Evolutionary conservation across 2,329 filamentous ascomycete species (phyloP), one percentile per base, ranked within the genome.

Genomic region (Chlorencoelia australis): DNA sequence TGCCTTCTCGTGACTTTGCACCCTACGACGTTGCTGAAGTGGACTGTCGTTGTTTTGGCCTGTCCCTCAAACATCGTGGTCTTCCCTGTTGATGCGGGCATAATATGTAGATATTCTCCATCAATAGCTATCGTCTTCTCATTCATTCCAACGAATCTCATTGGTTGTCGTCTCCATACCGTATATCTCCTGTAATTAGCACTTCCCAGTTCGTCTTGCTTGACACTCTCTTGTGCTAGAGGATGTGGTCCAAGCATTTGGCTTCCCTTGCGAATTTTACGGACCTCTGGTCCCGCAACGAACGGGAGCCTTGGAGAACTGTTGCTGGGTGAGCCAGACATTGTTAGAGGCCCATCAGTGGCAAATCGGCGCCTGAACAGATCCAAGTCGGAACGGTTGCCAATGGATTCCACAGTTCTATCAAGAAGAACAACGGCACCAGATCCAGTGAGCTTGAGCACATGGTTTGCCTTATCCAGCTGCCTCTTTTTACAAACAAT

Each of bases 31-130:
- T 82, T 82, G 51, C 75, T 81, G 55, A 89, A 88, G 51, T 88
- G 83, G 31, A 89, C 81, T 26, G 82, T 86, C 3, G 82, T 87
- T 21, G 77, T 82, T 62, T 86, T 87, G 22, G 73, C 73, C 37
- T 67, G 69, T 15, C 67, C 69, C 38, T 80, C 75, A 41, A 75
- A 71, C 39, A 76, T 62, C 8, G 75, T 38, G 22, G 6, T 72
- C 54, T 82, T 83, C 24, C 78, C 77, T 7, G 71, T 71, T 2
- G 72, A 73, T 2, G 73, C 68, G 17, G 84, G 82, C 71, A 86
- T 80, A 50, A 93, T 86, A 59, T 89, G 83, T 43, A 93, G 75
- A 57, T 88, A 91, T 56, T 93, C 85, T 41, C 82, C 82, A 50
- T 89, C 84, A 46, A 93, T 84, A 30, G 82, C 77, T 27, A 91